Base-by-base conservation (phyloP, 176 grass and related monocot species). In the Coix lacrymajobi region DNA sequence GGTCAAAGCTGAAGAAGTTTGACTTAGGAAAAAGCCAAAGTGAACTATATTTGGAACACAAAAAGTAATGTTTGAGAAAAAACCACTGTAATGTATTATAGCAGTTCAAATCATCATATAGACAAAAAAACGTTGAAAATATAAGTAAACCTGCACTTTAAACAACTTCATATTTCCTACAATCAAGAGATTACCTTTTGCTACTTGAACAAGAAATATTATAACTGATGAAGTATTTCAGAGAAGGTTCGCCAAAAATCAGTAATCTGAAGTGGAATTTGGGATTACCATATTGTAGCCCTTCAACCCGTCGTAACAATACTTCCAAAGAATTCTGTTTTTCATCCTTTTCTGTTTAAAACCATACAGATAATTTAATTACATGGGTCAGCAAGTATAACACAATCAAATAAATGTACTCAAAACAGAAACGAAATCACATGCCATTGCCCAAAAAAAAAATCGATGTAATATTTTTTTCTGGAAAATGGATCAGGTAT, bases 201-300 rank as follows among this genome's bases (percentile, higher is more conserved):
- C 65, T 2, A 62, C 56, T 73, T 82, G 38, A n/a, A 73, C 29
- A 73, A 34, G 29, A 46, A 28, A 11, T 62, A 73, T n/a, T 63
- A 7, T 52, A 45, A 26, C 9, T 29, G 41, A 71, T 72, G 3
- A 31, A 72, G 8, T 72, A 45, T 45, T 46, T 46, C 28, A 73
- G 17, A 34, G 29, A 83, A 63, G 8, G 14, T 26, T 75, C 5
- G 52, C 3, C 14, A 11, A 71, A 71, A n/a, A 72, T 36, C 14
- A 71, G 40, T 33, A 71, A 28, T 71, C 66, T n/a, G 31, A 81
- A 76, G 15, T 37, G 34, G 11, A 82, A 73, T 32, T 37, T n/a
- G 38, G 45, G 48, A 49, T 40, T 69, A 87, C 79, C 71, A 87
- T 75, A 85, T 72, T 85, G 75, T 57, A 85, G 83, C 39, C 75